Conservation (phyloP, 441 rosid species). For the Erodium moschatum region DNA sequence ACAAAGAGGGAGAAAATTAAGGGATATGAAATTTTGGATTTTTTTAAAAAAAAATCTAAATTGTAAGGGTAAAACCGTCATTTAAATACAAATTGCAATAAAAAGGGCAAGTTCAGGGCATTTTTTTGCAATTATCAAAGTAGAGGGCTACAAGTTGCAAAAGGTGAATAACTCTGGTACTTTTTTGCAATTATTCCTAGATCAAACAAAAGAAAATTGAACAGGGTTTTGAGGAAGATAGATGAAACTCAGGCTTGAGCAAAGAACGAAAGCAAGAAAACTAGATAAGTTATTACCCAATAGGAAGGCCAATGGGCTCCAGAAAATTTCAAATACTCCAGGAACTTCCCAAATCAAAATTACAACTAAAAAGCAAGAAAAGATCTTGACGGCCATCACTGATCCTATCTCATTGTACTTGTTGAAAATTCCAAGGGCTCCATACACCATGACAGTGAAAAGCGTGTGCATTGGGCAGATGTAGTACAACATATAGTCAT, state of each 20-base stretch:
- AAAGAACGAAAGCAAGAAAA: constrained; percentile 11
- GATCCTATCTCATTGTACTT: constrained; percentile 80
- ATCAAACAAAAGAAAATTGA: too few relatives aligned
- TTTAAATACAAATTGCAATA: too few relatives aligned
- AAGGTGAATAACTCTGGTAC: too few relatives aligned
- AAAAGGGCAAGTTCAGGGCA: too few relatives aligned
- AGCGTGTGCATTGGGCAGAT: constrained; percentile 99
- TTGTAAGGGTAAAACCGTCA: too few relatives aligned
- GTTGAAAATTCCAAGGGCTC: constrained; percentile 81
- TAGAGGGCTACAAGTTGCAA: too few relatives aligned
- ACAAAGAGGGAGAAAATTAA: too few relatives aligned
- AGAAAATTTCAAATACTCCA: constrained; percentile 73
- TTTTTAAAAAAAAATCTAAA: too few relatives aligned
- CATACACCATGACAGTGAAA: constrained; percentile 93
- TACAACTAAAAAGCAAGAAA: constrained; percentile 77
- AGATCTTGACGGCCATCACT: constrained; percentile 73
- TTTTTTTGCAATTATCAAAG: too few relatives aligned
- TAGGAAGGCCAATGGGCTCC: constrained; percentile 76
- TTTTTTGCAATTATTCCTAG: too few relatives aligned
- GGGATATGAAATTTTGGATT: too few relatives aligned
- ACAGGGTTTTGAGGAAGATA: too few relatives aligned
- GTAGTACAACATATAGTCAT: constrained; percentile 87
- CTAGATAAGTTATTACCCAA: constrained; percentile 45
- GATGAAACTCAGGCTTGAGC: not conserved
- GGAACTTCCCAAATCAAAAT: constrained; percentile 91